A percentile compares a stretch with the other conserved stretches of the same genome.
Conservation (phyloP, 2,329 filamentous ascomycete genomes). For the Verticillium tricorpus region DNA sequence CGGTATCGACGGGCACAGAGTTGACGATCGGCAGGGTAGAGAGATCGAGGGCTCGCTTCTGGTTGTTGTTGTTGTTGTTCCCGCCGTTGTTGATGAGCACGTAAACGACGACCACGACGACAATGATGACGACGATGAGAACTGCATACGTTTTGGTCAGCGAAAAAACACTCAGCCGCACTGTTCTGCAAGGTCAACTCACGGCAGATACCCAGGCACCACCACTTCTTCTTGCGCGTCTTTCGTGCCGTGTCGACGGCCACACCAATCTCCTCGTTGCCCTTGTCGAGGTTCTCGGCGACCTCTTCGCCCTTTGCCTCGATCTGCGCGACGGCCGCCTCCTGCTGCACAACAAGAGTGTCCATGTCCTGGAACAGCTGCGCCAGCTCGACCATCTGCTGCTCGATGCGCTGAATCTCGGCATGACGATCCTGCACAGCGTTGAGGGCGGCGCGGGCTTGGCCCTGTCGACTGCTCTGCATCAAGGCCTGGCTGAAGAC, state of each 20-base stretch:
- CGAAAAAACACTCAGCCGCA: slow-evolving; percentile 3
- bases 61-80: slow-evolving; percentile 24
- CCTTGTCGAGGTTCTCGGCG: slow-evolving; percentile 77
- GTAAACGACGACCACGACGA: slow-evolving; percentile 42
- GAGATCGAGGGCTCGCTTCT: slow-evolving; percentile 17
- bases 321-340: slow-evolving; percentile 73
- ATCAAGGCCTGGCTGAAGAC: slow-evolving; percentile 87
- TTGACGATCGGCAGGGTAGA: slow-evolving; percentile 18
- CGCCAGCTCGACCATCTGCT: slow-evolving; percentile 80
- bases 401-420: slow-evolving; percentile 87
- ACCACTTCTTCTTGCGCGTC: slow-evolving; percentile 94
- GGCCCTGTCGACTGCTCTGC: slow-evolving; percentile 73
- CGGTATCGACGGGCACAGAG: slow-evolving; percentile 14
- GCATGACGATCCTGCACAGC: slow-evolving; percentile 80
- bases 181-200: slow-evolving; percentile 21
- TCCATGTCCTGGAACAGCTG: slow-evolving; percentile 90
- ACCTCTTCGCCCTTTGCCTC: slow-evolving; percentile 85
- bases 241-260: slow-evolving; percentile 77
- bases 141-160: slow-evolving; percentile 40
- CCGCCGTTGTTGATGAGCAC: slow-evolving; percentile 15
- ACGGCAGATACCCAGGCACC: slow-evolving; percentile 74
- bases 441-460: slow-evolving; percentile 72
- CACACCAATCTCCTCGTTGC: slow-evolving; percentile 76
- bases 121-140: slow-evolving; percentile 47
- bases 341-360: slow-evolving; percentile 79